phyloP scores from a whole-genome alignment of 495 filamentous ascomycete species.

The Aspergillus ostianus region DNA sequence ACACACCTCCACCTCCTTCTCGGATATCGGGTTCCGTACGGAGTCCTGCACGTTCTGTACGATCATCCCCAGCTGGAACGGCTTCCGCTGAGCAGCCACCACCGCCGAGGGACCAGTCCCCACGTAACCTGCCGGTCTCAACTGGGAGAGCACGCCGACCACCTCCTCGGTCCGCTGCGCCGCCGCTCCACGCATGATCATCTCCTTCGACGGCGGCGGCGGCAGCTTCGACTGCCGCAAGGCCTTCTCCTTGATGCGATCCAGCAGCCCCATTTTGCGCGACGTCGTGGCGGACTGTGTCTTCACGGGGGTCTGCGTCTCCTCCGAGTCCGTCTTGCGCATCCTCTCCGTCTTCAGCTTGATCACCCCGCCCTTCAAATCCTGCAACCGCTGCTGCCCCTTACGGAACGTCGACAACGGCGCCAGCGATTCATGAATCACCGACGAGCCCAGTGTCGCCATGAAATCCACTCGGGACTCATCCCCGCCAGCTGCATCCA shows the following conservation, averaged over 20 bases:
- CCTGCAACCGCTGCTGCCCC: conserved; percentile 47
- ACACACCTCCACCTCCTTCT: conserved; percentile 41
- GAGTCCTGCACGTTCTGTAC: conserved; percentile 42
- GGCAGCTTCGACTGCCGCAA: conserved; percentile 44
- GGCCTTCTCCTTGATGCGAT: conserved; percentile 47
- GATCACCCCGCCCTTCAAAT: conserved; percentile 43
- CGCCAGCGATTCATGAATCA: conserved; percentile 43
- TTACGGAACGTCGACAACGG: conserved; percentile 43
- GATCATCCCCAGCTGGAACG: conserved; percentile 39
- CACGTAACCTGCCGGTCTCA: conserved; percentile 38
- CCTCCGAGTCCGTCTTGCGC: conserved; percentile 18
- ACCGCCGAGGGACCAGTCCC: conserved; percentile 35
- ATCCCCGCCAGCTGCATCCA: conserved; percentile 28
- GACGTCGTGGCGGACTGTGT: conserved; percentile 30
- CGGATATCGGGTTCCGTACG: conserved; percentile 38
- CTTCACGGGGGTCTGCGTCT: conserved; percentile 17
- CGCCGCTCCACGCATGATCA: conserved; percentile 37
- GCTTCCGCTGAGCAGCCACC: conserved; percentile 37
- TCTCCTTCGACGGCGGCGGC: conserved; percentile 43
- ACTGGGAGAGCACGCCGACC: conserved; percentile 35
- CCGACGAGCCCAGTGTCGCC: conserved; percentile 33
- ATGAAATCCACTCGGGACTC: conserved; percentile 25
- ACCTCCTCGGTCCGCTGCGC: conserved; percentile 44
- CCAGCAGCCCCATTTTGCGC: conserved; percentile 41
- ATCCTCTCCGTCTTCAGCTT: conserved; percentile 40